Evolutionary conservation across 192 early-diverging fungal species (phyloP).

Genomic region (Ambispora gerdemannii): DNA sequence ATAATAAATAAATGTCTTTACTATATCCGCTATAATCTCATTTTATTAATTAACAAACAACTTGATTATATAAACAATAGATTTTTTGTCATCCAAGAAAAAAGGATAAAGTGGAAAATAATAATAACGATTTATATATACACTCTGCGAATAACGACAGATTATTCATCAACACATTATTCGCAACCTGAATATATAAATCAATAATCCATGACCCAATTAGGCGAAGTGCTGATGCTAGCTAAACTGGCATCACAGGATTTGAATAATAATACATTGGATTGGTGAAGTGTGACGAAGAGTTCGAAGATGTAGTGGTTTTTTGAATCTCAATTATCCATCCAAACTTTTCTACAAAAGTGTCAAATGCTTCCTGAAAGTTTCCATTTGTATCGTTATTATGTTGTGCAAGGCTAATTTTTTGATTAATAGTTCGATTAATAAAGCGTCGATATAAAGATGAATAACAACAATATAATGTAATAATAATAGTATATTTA

Average conservation of each 20-base stretch:
- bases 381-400: conserved; percentile 54
- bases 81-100: too few relatives aligned
- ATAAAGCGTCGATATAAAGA: neutral
- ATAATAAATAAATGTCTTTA: too few relatives aligned
- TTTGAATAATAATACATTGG: neutral
- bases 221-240: too few relatives aligned
- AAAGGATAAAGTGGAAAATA: too few relatives aligned
- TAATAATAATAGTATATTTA: conserved; percentile 31
- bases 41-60: too few relatives aligned
- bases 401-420: conserved; percentile 58
- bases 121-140: too few relatives aligned
- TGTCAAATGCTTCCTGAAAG: conserved; percentile 57
- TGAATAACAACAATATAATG: neutral
- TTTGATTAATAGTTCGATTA: neutral
- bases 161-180: too few relatives aligned
- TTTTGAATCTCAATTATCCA: conserved; percentile 67
- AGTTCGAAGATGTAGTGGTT: neutral
- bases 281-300: neutral
- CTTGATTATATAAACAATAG: too few relatives aligned
- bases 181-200: too few relatives aligned
- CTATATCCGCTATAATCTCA: too few relatives aligned
- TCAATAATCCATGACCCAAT: too few relatives aligned
- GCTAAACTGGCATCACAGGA: neutral
- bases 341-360: conserved; percentile 61
- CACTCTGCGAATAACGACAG: too few relatives aligned